A percentile compares a stretch with the other conserved stretches of the same genome.
Evolutionary conservation across 805 yeast genomes (phyloP).

Genomic region (Saccharomycopsis fodiens): DNA sequence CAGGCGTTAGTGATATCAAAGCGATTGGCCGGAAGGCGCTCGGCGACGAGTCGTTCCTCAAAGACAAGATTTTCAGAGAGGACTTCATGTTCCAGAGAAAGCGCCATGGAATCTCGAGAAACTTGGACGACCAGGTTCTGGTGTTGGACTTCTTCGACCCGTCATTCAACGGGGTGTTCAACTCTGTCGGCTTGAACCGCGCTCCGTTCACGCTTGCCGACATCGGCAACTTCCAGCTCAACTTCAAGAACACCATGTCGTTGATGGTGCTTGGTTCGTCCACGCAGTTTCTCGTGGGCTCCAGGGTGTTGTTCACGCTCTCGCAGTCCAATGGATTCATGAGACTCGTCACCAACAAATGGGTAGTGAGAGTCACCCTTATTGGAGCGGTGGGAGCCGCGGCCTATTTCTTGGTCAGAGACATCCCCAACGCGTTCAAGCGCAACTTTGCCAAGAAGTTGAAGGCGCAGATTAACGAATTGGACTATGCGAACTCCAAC

Average conservation of each 20-base stretch:
- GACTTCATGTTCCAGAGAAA: slow-evolving; percentile 78
- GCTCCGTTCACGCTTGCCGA: neutral
- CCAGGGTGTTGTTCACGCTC: slow-evolving; percentile 20
- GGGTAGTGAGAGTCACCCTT: slow-evolving; percentile 27
- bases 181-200: slow-evolving; percentile 32
- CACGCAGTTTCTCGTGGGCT: slow-evolving; percentile 23
- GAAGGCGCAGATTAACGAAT: slow-evolving; percentile 47
- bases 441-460: slow-evolving; percentile 72
- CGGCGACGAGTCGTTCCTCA: slow-evolving; percentile 47
- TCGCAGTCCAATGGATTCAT: slow-evolving; percentile 26
- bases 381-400: slow-evolving; percentile 46
- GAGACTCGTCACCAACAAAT: slow-evolving; percentile 10
- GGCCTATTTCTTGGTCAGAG: slow-evolving; percentile 58
- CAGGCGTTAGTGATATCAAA: slow-evolving; percentile 56
- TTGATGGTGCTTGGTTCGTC: slow-evolving; percentile 27
- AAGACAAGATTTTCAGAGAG: slow-evolving; percentile 57
- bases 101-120: slow-evolving; percentile 52
- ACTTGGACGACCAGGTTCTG: slow-evolving; percentile 52
- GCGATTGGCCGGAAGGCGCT: slow-evolving; percentile 54
- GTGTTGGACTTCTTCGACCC: slow-evolving; percentile 78
- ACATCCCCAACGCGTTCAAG: slow-evolving; percentile 86
- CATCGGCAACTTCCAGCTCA: slow-evolving; percentile 13
- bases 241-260: slow-evolving; percentile 29
- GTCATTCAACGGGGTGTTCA: slow-evolving; percentile 49
- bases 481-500: slow-evolving; percentile 75